Conservation (phyloP, 768 basidiomycete species). For the Lactarius psammicola region DNA sequence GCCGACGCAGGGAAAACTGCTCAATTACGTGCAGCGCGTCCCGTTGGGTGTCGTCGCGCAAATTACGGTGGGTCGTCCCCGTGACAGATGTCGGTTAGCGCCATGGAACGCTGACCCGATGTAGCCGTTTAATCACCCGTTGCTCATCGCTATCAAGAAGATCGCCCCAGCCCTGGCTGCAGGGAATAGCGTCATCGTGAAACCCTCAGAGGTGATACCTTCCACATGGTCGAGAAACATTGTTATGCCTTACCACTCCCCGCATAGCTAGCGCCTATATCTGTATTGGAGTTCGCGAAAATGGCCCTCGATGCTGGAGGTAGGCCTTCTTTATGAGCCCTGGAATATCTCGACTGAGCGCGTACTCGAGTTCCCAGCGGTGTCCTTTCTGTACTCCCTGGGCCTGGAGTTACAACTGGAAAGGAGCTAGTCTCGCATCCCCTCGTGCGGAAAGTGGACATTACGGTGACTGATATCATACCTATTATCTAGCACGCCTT, state of each 20-base stretch:
- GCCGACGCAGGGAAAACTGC: slow-evolving; percentile 73
- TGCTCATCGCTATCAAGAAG: slow-evolving; percentile 88
- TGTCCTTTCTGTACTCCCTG: slow-evolving; percentile 72
- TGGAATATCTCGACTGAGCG: neutral
- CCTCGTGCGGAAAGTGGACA: slow-evolving; percentile 73
- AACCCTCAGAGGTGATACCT: slow-evolving; percentile 65
- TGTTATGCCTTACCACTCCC: neutral
- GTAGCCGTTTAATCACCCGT: slow-evolving; percentile 85
- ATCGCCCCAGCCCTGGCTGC: slow-evolving; percentile 83
- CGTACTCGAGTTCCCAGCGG: slow-evolving; percentile 62
- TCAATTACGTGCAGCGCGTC: slow-evolving; percentile 77
- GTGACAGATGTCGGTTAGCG: neutral
- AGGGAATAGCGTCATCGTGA: slow-evolving; percentile 80
- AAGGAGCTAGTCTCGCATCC: slow-evolving; percentile 63
- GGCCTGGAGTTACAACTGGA: slow-evolving; percentile 64
- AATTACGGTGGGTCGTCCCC: slow-evolving; percentile 57
- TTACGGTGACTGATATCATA: slow-evolving; percentile 55
- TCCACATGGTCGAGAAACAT: neutral
- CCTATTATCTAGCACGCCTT: neutral
- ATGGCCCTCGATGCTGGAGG: slow-evolving; percentile 66
- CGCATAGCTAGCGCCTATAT: slow-evolving; percentile 67
- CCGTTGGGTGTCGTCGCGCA: slow-evolving; percentile 89
- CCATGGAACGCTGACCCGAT: neutral
- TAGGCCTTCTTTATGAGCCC: slow-evolving; percentile 34
- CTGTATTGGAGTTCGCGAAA: slow-evolving; percentile 72